Evolutionary conservation across 768 basidiomycete genomes (phyloP), one percentile per base, ranked within the genome.

Genomic region (Gautieria morchelliformis): DNA sequence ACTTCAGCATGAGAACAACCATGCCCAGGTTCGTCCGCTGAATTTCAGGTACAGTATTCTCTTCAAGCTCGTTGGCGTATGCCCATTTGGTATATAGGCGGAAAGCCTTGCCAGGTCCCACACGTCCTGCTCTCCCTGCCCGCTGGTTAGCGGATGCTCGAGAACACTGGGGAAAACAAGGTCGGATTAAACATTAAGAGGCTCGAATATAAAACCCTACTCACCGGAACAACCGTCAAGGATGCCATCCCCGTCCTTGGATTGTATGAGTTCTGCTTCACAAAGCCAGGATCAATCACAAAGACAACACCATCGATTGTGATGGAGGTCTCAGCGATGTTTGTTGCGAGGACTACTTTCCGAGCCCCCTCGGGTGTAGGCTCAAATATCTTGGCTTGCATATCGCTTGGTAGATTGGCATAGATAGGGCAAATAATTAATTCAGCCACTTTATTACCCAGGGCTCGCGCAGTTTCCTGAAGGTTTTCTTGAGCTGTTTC

Each of bases 381-480:
- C 70, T 99, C 96, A 70, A 99, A 99, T 57, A 99, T 99, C 73
- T 97, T 96, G 39, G 93, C 89, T 69, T 99, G 96, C 94, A 99
- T 94, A 60, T 99, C 96, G 63, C 92, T 94, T 1, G 96, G 96
- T n/a, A 99, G 73, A 68, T 96, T 98, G 61, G 96, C 96, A 65
- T 99, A 99, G 60, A 99, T 99, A 3, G 96, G 96, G 65, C 94
- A 97, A 59, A 99, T 81, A 58, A 98, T 84, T 46, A 99, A 78
- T 65, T 99, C 96, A 6, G 83, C 80, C 47, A 98, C 87, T 72
- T 98, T 97, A 74, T 98, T 97, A 19, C 94, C 94, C 0, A 99
- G 75, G 1, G 95, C 88, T 24, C 93, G 84, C 22, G 93, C 86
- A 0, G 96, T 99, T 74, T 99, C 96, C 67, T 90, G 85, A 35